Evolutionary conservation across 805 yeast species (phyloP), one percentile per base, ranked within the genome.

Genomic region (Metschnikowia noctiluminum): DNA sequence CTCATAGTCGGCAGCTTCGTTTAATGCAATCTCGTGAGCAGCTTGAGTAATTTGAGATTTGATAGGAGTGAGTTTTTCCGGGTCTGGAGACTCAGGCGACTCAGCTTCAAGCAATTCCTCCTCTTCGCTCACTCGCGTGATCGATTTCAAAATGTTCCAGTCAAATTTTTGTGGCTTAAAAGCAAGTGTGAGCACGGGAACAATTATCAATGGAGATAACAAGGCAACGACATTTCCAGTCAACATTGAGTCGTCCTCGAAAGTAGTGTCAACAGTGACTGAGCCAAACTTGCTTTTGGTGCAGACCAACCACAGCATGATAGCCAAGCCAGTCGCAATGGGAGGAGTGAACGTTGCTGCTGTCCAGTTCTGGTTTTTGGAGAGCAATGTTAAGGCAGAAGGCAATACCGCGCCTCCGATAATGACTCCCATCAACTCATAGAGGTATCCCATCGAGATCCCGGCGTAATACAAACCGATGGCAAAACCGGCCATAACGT

Each of bases 341-440:
- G 89, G 79, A 39, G 98, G 97, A 1, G 96, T 80, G 35, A 74
- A 70, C 21, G 81, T 74, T 6, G 88, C 96, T 3, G 96, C 94
- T 32, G 75, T 65, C 42, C 65, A 64, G 62, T 86, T 89, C 67
- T 84, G 89, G 40, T 78, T 79, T 50, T 61, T 73, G 64, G 90
- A 87, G 55, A 79, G 78, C 58, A 81, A 71, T 3, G 87, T 85
- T 60, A 86, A 66, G 5, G 81, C 79, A 36, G 86, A 79, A 1
- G 96, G 96, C 40, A 87, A 67, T 6, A 90, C 97, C 26, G 92
- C 96, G 52, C 92, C 82, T 6, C 94, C 86, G 46, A 90, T 87
- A 40, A 90, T 85, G 49, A 89, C 81, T 47, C 97, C 97, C 96
- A 89, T 89, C 54, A 90, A 69, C 62, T 87, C 88, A 66, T 89